Evolutionary conservation across 1,284 basidiomycete species (phyloP).

Genomic region (Apiotrichum montevideense): DNA sequence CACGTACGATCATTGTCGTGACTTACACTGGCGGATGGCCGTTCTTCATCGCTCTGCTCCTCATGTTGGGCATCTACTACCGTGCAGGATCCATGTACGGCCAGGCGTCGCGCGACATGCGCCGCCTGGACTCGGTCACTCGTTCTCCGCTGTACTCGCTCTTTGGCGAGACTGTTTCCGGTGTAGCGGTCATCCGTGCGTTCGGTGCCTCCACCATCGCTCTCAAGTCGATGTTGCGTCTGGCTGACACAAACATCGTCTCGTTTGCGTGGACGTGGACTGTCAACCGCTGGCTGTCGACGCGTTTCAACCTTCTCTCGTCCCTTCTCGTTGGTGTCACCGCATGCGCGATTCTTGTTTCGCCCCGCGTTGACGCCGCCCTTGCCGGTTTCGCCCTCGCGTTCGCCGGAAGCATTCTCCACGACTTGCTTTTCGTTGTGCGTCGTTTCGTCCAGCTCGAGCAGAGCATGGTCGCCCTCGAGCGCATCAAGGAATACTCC

Average conservation of each 20-base stretch:
- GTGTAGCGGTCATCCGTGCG: conserved; percentile 72
- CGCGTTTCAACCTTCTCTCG: conserved; percentile 74
- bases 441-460: conserved; percentile 76
- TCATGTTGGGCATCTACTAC: conserved; percentile 56
- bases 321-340: conserved; percentile 65
- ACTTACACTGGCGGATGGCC: conserved; percentile 70
- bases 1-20: conserved; percentile 54
- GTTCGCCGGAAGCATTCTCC: conserved; percentile 68
- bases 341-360: conserved; percentile 61
- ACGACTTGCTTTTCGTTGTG: conserved; percentile 57
- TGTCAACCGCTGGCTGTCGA: conserved; percentile 46
- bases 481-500: conserved; percentile 71
- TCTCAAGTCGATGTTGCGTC: conserved; percentile 74
- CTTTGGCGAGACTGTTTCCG: conserved; percentile 83
- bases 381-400: conserved; percentile 74
- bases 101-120: conserved; percentile 82
- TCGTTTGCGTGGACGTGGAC: conserved; percentile 79
- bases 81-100: conserved; percentile 63
- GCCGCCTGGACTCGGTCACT: conserved; percentile 78
- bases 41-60: conserved; percentile 59
- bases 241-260: conserved; percentile 73
- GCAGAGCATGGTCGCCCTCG: conserved; percentile 88
- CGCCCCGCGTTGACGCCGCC: conserved; percentile 65
- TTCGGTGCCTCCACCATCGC: conserved; percentile 73
- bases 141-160: conserved; percentile 87